Conservation (phyloP, 2,329 filamentous ascomycete genomes). For the Botrytis pseudocinerea region DNA sequence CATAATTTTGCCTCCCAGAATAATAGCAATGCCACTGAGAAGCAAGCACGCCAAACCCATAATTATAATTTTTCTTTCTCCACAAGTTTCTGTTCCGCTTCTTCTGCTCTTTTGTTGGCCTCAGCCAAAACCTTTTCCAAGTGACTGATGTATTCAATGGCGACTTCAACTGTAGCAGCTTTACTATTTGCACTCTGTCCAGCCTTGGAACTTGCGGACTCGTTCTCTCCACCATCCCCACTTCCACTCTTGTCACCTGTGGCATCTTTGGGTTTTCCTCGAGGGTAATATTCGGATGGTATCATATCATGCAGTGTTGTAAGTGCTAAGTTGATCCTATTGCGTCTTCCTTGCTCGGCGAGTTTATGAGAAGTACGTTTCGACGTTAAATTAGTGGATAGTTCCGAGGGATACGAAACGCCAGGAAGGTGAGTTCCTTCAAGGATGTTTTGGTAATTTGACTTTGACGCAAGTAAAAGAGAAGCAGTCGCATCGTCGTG, state of each 20-base stretch:
- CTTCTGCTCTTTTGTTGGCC: constrained; percentile 59
- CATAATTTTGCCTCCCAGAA: not conserved
- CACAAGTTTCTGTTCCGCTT: constrained; percentile 36
- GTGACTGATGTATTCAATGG: constrained; percentile 91
- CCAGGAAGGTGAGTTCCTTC: constrained; percentile 90
- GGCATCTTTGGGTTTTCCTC: constrained; percentile 47
- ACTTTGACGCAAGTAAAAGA: constrained; percentile 87
- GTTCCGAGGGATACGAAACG: constrained; percentile 83
- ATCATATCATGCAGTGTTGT: constrained; percentile 65
- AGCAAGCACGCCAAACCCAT: not conserved
- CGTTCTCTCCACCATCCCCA: constrained; percentile 51
- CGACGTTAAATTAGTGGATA: constrained; percentile 91
- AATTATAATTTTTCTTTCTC: constrained; percentile 24
- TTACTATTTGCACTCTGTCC: constrained; percentile 74
- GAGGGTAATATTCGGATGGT: constrained; percentile 60
- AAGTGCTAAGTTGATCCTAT: constrained; percentile 91
- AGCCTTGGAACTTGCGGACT: constrained; percentile 45
- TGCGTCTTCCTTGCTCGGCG: constrained; percentile 91
- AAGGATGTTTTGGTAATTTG: constrained; percentile 96
- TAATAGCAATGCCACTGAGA: not conserved
- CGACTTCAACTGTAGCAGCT: constrained; percentile 94
- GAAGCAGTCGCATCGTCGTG: constrained; percentile 57
- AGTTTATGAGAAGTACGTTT: constrained; percentile 98
- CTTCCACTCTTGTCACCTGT: constrained; percentile 43
- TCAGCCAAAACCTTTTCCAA: constrained; percentile 72